Base-by-base conservation (phyloP, 805 yeast species). In the Candida verbasci region DNA sequence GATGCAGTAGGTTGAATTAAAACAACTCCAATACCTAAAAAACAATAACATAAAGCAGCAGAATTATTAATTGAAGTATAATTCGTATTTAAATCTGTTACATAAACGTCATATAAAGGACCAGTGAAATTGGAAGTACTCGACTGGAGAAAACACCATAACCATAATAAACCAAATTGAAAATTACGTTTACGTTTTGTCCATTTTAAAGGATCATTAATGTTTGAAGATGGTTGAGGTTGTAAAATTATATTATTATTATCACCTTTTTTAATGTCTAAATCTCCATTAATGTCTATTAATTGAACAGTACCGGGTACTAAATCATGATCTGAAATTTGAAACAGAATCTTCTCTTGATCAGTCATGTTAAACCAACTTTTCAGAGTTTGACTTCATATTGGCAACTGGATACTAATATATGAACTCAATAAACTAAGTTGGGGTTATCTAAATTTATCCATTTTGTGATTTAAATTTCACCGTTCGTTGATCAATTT, bases 131-230 rank as follows among this genome's bases (percentile, higher is more conserved):
- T 52, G 3, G 44, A 50, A 5, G 55, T 31, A 11, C 47, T 49
- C 9, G 60, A 60, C 22, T 50, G 40, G 31, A 57, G 39, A 17
- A 50, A 47, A 9, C 48, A 17, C 58, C 61, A 58, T 4, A 55
- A 34, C 35, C 55, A 56, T 3, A 60, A 40, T n/a, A 58, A 45
- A 9, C 42, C 29, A 33, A 62, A 62, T 37, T 62, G 68, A 18
- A 44, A 39, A 9, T 44, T 39, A 31, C 60, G 61, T 42, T 60
- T 62, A n/a, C 31, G 29, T 27, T 50, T 50, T 6, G 56, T 39
- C 67, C 68, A 62, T 31, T 61, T 45, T 27, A 62, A 52, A 1
- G 68, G 68, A 38, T 62, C 67, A 38, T 62, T 60, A 17, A 49
- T 44, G 38, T 62, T 52, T 27, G 52, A 43, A 31, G 56, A 48